phyloP scores from a whole-genome alignment of 2,329 filamentous ascomycete species.

The Corynespora cassiicola region DNA sequence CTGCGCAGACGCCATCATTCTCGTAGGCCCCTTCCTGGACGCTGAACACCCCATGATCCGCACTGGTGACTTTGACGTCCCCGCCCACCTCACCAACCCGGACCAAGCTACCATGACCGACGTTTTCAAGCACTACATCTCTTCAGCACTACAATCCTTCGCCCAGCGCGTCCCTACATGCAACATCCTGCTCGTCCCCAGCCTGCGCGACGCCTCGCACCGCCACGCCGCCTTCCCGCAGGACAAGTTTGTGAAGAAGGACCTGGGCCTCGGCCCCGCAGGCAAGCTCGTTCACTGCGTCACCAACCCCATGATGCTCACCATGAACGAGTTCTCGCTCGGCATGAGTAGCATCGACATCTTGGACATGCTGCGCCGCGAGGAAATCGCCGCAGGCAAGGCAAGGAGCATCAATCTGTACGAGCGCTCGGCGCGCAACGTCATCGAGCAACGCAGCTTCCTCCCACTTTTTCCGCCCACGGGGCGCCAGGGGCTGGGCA shows the following conservation, averaged over 20 bases:
- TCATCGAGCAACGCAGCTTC: conserved; percentile 91
- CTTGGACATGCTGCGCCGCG: conserved; percentile 78
- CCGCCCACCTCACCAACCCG: conserved; percentile 53
- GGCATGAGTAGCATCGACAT: conserved; percentile 85
- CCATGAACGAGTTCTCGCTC: conserved; percentile 84
- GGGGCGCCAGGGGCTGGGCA: conserved; percentile 70
- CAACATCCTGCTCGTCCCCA: conserved; percentile 83
- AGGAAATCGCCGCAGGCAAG: conserved; percentile 70
- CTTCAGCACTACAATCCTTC: conserved; percentile 74
- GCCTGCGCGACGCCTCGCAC: conserved; percentile 79
- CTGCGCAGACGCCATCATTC: conserved; percentile 78
- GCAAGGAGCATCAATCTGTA: conserved; percentile 67
- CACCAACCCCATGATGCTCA: conserved; percentile 89
- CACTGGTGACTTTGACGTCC: conserved; percentile 53
- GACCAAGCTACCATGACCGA: conserved; percentile 82
- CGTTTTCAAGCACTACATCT: conserved; percentile 82
- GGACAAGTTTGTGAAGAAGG: conserved; percentile 71
- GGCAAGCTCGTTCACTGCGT: conserved; percentile 75
- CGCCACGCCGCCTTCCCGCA: conserved; percentile 90
- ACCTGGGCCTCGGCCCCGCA: conserved; percentile 71
- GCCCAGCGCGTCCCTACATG: conserved; percentile 74
- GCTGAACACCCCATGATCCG: conserved; percentile 88
- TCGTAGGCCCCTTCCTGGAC: conserved; percentile 90
- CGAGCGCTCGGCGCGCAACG: conserved; percentile 73
- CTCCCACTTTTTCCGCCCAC: conserved; percentile 87